Conservation (phyloP, 2,329 filamentous ascomycete genomes). For the Fusarium armeniacum region DNA sequence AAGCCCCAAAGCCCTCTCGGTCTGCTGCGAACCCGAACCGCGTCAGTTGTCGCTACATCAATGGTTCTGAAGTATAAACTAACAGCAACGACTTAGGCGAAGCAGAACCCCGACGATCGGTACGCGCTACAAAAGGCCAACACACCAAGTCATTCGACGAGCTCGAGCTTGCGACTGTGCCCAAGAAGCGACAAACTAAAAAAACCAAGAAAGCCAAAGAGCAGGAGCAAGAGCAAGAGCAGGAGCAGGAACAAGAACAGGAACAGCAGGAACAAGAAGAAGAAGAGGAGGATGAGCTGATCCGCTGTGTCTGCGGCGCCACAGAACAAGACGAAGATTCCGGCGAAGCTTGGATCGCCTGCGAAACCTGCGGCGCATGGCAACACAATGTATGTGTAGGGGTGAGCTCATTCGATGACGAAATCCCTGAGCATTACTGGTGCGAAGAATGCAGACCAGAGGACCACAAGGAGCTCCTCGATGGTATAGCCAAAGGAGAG, state of each 20-base stretch:
- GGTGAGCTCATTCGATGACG: constrained; percentile 81
- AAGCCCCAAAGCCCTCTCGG: constrained; percentile 29
- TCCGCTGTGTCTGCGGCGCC: constrained; percentile 93
- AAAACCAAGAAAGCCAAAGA: constrained; percentile 71
- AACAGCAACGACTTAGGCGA: constrained; percentile 57
- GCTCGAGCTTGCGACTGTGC: constrained; percentile 70
- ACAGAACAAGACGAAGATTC: constrained; percentile 88
- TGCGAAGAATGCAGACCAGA: constrained; percentile 91
- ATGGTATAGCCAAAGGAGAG: constrained; percentile 83
- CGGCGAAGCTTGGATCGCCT: constrained; percentile 94
- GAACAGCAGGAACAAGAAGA: constrained; percentile 65
- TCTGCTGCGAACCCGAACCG: constrained; percentile 25
- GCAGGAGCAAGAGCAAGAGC: constrained; percentile 57
- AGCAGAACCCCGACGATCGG: constrained; percentile 89
- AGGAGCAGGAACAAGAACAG: constrained; percentile 64
- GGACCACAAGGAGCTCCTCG: constrained; percentile 84
- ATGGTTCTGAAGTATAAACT: constrained; percentile 36
- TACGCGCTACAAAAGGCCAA: constrained; percentile 95
- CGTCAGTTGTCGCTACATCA: constrained; percentile 26
- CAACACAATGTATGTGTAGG: constrained; percentile 98
- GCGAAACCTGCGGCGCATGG: constrained; percentile 93
- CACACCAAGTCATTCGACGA: constrained; percentile 90
- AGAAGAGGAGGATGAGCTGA: constrained; percentile 74
- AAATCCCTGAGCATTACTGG: constrained; percentile 87
- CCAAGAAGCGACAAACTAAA: constrained; percentile 67